Conservation (phyloP, 2,329 filamentous ascomycete species). For the Incumbomyces lentus region DNA sequence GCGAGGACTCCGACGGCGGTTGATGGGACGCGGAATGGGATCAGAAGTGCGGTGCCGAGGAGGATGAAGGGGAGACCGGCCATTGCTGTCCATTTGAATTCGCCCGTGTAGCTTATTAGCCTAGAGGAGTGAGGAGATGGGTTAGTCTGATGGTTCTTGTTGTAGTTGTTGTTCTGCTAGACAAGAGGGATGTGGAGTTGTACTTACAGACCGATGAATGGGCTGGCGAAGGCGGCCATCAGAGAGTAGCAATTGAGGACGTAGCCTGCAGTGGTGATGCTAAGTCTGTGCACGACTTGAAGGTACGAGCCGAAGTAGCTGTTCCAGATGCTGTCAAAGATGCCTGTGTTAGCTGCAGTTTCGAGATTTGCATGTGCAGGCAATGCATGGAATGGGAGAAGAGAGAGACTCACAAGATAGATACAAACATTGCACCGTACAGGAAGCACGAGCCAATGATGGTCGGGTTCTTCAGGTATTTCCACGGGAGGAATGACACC, state of each 20-base stretch:
- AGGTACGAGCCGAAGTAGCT: conserved; percentile 44
- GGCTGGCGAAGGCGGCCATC: too few relatives aligned
- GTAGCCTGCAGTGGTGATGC: conserved; percentile 31
- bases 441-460: conserved; percentile 43
- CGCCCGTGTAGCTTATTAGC: conserved; percentile 29
- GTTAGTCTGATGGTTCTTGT: too few relatives aligned
- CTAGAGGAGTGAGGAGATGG: too few relatives aligned
- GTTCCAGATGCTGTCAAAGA: conserved; percentile 30
- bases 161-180: too few relatives aligned
- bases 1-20: conserved; percentile 40
- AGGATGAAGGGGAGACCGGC: conserved; percentile 41
- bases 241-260: conserved; percentile 28
- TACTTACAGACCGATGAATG: too few relatives aligned
- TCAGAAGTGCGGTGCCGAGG: conserved; percentile 43
- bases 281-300: conserved; percentile 40
- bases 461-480: conserved; percentile 37
- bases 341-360: background rate
- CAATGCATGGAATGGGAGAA: conserved; percentile 24
- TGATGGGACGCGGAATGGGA: conserved; percentile 41
- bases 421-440: conserved; percentile 22
- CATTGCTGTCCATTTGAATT: conserved; percentile 41
- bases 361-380: too few relatives aligned
- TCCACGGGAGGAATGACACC: conserved; percentile 44
- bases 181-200: too few relatives aligned
- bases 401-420: conserved; percentile 36